Conservation (phyloP, 225 moss, liverwort and hornwort species). For the Takakia lepidozioides region DNA sequence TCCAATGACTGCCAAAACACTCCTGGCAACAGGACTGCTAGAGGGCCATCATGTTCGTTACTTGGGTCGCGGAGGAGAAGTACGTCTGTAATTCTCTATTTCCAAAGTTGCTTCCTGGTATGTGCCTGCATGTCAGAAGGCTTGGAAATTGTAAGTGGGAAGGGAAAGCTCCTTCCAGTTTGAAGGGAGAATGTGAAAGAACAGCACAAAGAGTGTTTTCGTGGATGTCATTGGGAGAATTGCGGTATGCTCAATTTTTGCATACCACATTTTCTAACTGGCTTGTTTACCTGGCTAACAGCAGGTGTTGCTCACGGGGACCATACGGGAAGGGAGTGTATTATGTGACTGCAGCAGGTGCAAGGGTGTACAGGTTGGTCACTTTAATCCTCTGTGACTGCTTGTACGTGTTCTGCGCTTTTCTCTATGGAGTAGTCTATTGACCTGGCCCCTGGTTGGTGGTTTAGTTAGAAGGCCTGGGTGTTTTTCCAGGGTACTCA, state of each 20-base stretch:
- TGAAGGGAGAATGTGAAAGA: neutral
- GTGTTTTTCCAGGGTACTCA: too few relatives aligned
- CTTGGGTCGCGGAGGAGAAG: constrained; percentile 72
- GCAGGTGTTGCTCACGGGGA: constrained; percentile 83
- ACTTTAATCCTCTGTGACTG: neutral
- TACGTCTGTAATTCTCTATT: constrained; percentile 15
- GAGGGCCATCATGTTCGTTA: constrained; percentile 84
- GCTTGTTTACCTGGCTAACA: neutral
- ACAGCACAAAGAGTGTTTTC: too few relatives aligned
- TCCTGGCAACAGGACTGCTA: constrained; percentile 79
- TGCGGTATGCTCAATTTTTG: neutral
- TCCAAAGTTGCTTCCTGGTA: constrained; percentile 1
- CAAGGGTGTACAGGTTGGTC: constrained; percentile 61
- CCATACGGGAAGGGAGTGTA: constrained; percentile 59
- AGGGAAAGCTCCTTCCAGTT: neutral
- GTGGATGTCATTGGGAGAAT: neutral
- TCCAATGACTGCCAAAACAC: constrained; percentile 74
- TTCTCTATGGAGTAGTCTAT: too few relatives aligned
- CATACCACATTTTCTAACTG: neutral
- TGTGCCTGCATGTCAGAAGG: neutral
- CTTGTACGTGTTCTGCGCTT: too few relatives aligned
- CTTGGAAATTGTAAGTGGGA: neutral
- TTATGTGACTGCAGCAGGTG: constrained; percentile 69
- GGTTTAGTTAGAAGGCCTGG: neutral
- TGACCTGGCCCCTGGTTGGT: neutral